Evolutionary conservation across 495 filamentous ascomycete species (phyloP).

Genomic region (Massariosphaeria phaeospora): DNA sequence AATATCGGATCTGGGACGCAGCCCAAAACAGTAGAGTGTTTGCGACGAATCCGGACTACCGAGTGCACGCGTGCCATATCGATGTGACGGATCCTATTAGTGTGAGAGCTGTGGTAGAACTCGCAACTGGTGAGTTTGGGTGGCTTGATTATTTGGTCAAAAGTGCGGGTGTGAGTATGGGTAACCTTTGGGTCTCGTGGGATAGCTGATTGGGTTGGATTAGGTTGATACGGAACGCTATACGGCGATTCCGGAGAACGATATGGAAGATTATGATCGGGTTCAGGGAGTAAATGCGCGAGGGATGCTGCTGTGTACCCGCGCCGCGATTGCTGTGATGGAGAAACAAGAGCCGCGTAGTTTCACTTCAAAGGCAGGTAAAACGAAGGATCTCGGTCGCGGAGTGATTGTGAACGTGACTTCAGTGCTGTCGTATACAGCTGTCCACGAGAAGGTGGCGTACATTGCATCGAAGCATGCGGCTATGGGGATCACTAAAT

Average conservation of each 20-base stretch:
- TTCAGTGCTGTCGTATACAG: too few relatives aligned
- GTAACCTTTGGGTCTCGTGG: background rate
- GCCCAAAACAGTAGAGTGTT: background rate
- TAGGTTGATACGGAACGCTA: background rate
- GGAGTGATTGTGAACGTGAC: too few relatives aligned
- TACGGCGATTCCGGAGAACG: background rate
- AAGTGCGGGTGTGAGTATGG: conserved; percentile 18
- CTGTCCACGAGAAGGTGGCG: too few relatives aligned
- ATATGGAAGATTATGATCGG: too few relatives aligned
- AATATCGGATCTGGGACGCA: background rate
- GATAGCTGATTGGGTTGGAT: background rate
- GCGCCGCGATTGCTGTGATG: background rate
- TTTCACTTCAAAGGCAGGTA: background rate
- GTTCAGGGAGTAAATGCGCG: too few relatives aligned
- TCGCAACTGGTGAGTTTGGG: conserved; percentile 11
- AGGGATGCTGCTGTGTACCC: too few relatives aligned
- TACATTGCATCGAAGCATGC: too few relatives aligned
- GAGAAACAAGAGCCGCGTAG: background rate
- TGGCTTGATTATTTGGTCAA: conserved; percentile 24
- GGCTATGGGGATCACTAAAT: too few relatives aligned
- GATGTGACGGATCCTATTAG: background rate
- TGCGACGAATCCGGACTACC: background rate
- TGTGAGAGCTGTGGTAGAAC: background rate
- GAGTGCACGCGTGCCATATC: background rate
- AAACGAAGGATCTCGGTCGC: too few relatives aligned